Evolutionary conservation across 352 stramenopile genomes (phyloP).

Genomic region (Phytophthora citricola): DNA sequence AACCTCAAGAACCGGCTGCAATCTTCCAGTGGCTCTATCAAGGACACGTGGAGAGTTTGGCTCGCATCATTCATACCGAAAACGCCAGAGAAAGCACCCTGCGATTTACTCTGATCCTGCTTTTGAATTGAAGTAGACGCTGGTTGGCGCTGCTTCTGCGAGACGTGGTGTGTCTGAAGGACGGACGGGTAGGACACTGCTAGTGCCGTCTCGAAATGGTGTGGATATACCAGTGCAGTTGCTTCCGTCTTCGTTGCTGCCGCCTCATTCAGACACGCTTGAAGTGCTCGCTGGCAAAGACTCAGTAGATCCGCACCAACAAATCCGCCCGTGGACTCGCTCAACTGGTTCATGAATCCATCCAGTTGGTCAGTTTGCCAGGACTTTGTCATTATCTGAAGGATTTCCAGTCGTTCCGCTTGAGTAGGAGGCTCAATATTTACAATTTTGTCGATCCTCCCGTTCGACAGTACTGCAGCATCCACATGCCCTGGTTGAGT

Average conservation of each 20-base stretch:
- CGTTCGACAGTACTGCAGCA: constrained; percentile 93
- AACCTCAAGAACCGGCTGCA: constrained; percentile 96
- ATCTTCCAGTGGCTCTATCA: constrained; percentile 98
- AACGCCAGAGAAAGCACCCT: constrained; percentile 79
- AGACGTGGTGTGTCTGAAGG: constrained; percentile 95
- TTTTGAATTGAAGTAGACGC: constrained; percentile 40
- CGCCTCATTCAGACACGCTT: constrained; percentile 64
- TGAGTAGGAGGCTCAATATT: constrained; percentile 95
- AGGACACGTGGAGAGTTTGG: constrained; percentile 94
- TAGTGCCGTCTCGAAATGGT: constrained; percentile 90
- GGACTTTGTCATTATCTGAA: constrained; percentile 89
- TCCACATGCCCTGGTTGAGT: constrained; percentile 89
- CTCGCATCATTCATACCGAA: constrained; percentile 98
- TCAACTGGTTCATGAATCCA: constrained; percentile 91
- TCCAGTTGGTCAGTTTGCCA: constrained; percentile 67
- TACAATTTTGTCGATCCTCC: constrained; percentile 96
- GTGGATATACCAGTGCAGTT: constrained; percentile 23
- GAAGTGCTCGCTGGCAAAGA: constrained; percentile 77
- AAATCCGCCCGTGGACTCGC: constrained; percentile 96
- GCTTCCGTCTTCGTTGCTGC: background rate
- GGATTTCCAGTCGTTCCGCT: constrained; percentile 90
- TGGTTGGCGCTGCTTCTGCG: constrained; percentile 59
- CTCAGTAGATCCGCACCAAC: constrained; percentile 87
- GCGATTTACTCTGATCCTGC: constrained; percentile 1
- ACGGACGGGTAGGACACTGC: constrained; percentile 94